These are phyloP conservation scores for Hyaloscypha hepaticicola DNA, from an alignment of 495 filamentous ascomycete species.

Conservation along the genomic window DNA sequence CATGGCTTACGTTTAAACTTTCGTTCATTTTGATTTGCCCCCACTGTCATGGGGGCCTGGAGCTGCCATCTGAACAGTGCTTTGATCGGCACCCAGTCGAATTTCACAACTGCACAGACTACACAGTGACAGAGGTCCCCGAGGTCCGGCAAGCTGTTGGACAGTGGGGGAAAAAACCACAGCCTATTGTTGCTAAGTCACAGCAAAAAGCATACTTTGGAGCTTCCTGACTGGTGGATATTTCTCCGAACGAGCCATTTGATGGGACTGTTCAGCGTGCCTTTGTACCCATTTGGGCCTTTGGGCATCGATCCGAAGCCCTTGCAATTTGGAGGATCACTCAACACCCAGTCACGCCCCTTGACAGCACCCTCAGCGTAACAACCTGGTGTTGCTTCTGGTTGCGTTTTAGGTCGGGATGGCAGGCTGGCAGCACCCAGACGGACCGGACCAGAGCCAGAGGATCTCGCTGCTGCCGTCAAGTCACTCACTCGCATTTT, in stretches of 20 bases:
- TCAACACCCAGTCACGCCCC: constrained; percentile 1
- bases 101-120: neutral
- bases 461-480: neutral
- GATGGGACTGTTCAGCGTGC: neutral
- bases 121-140: neutral
- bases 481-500: neutral
- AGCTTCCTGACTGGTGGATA: neutral
- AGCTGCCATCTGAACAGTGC: constrained; percentile 10
- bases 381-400: neutral
- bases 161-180: neutral
- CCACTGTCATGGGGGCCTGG: neutral
- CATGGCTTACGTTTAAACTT: neutral
- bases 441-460: neutral
- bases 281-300: neutral
- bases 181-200: neutral
- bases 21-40: neutral
- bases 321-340: constrained; percentile 3
- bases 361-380: neutral
- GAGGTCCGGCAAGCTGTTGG: neutral
- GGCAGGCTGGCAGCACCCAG: neutral
- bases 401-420: neutral
- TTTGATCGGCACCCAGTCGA: neutral
- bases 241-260: neutral
- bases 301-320: constrained; percentile 14
- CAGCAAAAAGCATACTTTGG: neutral